phyloP scores from a whole-genome alignment of 1,139 yeast genomes.

The Taphrina pruni region DNA sequence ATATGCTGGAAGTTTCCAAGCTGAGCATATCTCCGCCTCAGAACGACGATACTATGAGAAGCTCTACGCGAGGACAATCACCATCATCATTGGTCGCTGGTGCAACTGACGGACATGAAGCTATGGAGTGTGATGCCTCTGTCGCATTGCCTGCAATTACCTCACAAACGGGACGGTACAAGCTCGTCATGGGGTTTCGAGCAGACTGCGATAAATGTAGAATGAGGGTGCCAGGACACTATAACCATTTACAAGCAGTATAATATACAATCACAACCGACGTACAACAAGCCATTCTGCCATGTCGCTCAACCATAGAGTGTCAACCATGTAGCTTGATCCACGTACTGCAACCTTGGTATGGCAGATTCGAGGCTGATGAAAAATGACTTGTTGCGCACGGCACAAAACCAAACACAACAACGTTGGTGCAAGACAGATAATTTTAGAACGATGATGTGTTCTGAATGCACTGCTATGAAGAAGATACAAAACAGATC shows the following conservation, averaged over 20 bases:
- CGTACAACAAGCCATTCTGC: not conserved
- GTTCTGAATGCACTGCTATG: too few relatives aligned
- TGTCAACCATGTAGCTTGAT: too few relatives aligned
- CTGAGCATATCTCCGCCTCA: conserved; percentile 8
- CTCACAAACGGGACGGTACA: conserved; percentile 1
- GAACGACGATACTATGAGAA: not conserved
- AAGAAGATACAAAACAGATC: too few relatives aligned
- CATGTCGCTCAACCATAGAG: too few relatives aligned
- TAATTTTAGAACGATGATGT: too few relatives aligned
- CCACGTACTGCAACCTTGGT: too few relatives aligned
- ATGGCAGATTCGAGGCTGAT: too few relatives aligned
- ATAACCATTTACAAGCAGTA: conserved; percentile 42
- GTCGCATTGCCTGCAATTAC: not conserved
- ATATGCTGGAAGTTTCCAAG: conserved; percentile 16
- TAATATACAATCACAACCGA: not conserved
- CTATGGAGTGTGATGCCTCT: not conserved
- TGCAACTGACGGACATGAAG: not conserved
- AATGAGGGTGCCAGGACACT: conserved; percentile 43
- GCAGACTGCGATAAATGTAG: conserved; percentile 44
- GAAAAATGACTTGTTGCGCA: too few relatives aligned
- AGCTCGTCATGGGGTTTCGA: conserved; percentile 43
- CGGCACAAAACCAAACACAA: too few relatives aligned
- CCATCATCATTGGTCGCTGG: not conserved
- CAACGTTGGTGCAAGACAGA: too few relatives aligned
- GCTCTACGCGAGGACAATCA: not conserved